A percentile compares a stretch with the other conserved stretches of the same genome.
These are phyloP conservation scores for Xylaria hypoxylon DNA, from an alignment of 2,329 filamentous ascomycete species.

Conservation along the genomic window DNA sequence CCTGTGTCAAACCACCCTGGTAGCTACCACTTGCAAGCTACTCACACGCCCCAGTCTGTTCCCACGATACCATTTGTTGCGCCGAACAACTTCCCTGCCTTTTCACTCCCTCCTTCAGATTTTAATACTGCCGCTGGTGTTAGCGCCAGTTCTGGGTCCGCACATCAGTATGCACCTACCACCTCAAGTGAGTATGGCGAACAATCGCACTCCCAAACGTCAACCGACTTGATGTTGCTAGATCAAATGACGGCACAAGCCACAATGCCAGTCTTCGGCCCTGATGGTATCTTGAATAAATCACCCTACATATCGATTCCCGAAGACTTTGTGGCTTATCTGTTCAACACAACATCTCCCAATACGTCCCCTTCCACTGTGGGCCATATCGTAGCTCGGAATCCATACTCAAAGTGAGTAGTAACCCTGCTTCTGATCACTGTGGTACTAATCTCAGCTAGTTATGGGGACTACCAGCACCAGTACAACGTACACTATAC, in stretches of 20 bases:
- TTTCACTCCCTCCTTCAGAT: constrained; percentile 72
- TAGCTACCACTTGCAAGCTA: constrained; percentile 61
- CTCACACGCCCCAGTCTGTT: constrained; percentile 59
- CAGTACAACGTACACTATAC: constrained; percentile 64
- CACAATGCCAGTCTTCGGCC: constrained; percentile 88
- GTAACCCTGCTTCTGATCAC: constrained; percentile 1
- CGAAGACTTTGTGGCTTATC: constrained; percentile 86
- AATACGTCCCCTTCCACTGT: constrained; percentile 62
- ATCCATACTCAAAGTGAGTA: constrained; percentile 62
- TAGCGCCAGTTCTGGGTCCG: constrained; percentile 52
- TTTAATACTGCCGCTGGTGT: constrained; percentile 59
- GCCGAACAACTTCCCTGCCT: constrained; percentile 71
- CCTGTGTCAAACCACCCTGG: constrained; percentile 62
- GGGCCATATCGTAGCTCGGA: constrained; percentile 62
- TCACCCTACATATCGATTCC: constrained; percentile 87
- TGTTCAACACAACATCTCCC: constrained; percentile 77
- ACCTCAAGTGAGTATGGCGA: constrained; percentile 61
- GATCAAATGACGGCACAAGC: constrained; percentile 73
- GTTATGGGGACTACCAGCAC: constrained; percentile 65
- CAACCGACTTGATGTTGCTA: constrained; percentile 68
- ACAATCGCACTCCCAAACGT: constrained; percentile 56
- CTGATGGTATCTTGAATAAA: constrained; percentile 80
- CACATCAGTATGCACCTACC: constrained; percentile 54
- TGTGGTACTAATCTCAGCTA: constrained; percentile 48
- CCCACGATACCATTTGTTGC: constrained; percentile 62